These are phyloP conservation scores for Beauveria australis DNA, from an alignment of 2,329 filamentous ascomycete species.

Conservation along the genomic window DNA sequence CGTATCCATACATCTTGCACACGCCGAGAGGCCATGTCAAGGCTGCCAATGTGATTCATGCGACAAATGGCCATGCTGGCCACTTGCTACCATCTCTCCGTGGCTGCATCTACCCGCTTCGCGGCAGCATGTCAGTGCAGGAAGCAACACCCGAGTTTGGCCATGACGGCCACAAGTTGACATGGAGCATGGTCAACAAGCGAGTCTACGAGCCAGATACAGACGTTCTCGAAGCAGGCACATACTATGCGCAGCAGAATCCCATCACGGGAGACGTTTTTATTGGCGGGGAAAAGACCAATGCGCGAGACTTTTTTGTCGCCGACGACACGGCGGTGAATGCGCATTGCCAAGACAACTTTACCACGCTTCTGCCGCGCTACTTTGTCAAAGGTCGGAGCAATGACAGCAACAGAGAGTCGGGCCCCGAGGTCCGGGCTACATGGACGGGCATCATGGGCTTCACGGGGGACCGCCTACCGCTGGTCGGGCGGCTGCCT, in stretches of 20 bases:
- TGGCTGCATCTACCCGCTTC: constrained; percentile 28
- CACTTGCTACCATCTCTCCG: constrained; percentile 32
- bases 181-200: constrained; percentile 31
- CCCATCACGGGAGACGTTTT: constrained; percentile 31
- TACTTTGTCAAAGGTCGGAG: constrained; percentile 26
- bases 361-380: constrained; percentile 27
- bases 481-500: constrained; percentile 37
- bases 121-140: constrained; percentile 36
- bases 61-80: constrained; percentile 32
- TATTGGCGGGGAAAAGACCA: constrained; percentile 38
- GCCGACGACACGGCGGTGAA: constrained; percentile 32
- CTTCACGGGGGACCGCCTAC: constrained; percentile 35
- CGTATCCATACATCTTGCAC: constrained; percentile 20
- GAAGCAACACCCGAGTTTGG: constrained; percentile 16
- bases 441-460: constrained; percentile 41
- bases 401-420: neutral
- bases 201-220: constrained; percentile 38
- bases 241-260: constrained; percentile 3
- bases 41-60: constrained; percentile 29
- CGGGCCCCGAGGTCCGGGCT: constrained; percentile 20
- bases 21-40: constrained; percentile 29
- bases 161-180: neutral
- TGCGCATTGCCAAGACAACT: constrained; percentile 22
- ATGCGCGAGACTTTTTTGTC: constrained; percentile 28
- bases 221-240: constrained; percentile 24